Base-by-base conservation (phyloP, 805 yeast species). In the Suhomyces prunicola region DNA sequence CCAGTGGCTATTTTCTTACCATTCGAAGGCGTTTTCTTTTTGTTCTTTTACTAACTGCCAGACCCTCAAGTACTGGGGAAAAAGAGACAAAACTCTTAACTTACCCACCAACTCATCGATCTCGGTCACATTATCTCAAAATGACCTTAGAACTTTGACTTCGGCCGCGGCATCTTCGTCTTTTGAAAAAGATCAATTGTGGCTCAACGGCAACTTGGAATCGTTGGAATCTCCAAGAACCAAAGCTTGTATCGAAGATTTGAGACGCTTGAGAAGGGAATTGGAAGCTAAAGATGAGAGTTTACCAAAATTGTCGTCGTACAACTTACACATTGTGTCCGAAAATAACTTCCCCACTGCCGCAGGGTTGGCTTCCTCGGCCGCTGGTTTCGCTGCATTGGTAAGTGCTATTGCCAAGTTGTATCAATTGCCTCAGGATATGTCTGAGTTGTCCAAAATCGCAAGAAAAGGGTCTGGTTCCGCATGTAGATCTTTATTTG, bases 261-360 rank as follows among this genome's bases (percentile, higher is more conserved):
- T 93, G 65, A 85, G 96, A 65, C 61, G 67, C 8, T 79, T 86
- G 61, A 85, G 99, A 69, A 59, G 64, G 26, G 75, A 78, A 57
- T 63, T 87, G 48, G 97, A 92, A 70, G 60, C 59, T 1, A 57
- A 61, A n/a, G 83, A 89, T 64, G 36, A 77, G 0, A 55, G 73
- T 1, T 71, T 86, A 57, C 89, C 92, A 41, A 78, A 75, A 62
- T 76, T 91, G 54, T 81, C 93, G 31, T 62, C 74, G 17, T 84
- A 81, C 81, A 78, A 80, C 49, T 76, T 94, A 53, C 90, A 86
- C 62, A 88, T 94, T 60, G 96, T 90, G 12, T 86, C 96, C 26
- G 96, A 90, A 67, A 94, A 94, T 76, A 94, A 94, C 73, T 94
- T 94, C 79, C 99, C 99, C 50, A 94, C 99, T 24, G 99, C 99